Evolutionary conservation across 2,329 filamentous ascomycete species (phyloP), one percentile per base, ranked within the genome.

Genomic region (Metarhizium sp.): DNA sequence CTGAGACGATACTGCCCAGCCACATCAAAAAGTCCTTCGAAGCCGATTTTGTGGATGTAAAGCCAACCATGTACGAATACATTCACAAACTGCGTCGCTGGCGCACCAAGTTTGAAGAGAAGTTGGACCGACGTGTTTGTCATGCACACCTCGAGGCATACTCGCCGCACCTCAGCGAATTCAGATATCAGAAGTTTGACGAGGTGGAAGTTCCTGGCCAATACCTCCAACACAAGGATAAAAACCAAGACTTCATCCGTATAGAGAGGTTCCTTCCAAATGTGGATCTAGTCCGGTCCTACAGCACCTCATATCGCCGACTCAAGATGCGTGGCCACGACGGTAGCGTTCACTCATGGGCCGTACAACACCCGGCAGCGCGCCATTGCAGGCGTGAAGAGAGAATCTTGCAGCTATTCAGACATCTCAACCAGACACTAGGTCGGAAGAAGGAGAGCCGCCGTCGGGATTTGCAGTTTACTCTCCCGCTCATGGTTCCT

Each of bases 11-110:
- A 49, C 78, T 99, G 53, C 95, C 95, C 1, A 82, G 87, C 3
- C 94, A 99, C 71, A 96, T 99, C 64, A 87, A 95, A 67, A 92
- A 92, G 67, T 91, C 92, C 0, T 99, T 99, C 62, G 94, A 99
- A 71, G 86, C 85, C n/a, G 94, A 99, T 72, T 99, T 99, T 71
- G 94, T 99, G 14, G 78, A 83, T 55, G 88, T 92, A 67, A 96
- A 96, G 71, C 95, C 94, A 3, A 97, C 92, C 1, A 96, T 99
- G 91, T 88, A 88, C 67, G 92, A 96, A 69, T 99, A 99, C 75
- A 97, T 99, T 59, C 90, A 96, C 70, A 97, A 96, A 71, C 78
- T 99, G 53, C 87, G 94, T 49, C 88, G 86, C 62, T 99, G 94
- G 94, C 85, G 95, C 53, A 94, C 96, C 73, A 94, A 96, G 69